These are phyloP conservation scores for Corchorus capsularis DNA, from an alignment of 345 rosid species.

Conservation along the genomic window DNA sequence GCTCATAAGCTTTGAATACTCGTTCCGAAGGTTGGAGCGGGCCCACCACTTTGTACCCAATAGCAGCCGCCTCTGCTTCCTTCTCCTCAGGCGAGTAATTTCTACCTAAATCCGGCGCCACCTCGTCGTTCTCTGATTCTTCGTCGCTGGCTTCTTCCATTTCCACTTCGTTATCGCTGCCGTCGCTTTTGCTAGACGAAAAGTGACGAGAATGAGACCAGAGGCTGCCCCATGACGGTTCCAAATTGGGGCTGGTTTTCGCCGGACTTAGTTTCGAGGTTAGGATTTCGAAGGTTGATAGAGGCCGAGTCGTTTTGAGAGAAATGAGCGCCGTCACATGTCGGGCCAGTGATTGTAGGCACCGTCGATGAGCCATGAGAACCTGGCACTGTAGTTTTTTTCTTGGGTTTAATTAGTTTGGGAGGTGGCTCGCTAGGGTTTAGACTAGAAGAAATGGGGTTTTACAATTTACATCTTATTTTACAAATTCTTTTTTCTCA, in stretches of 20 bases:
- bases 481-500: not conserved
- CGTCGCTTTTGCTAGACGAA: conserved; percentile 44
- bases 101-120: conserved; percentile 39
- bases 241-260: conserved; percentile 8
- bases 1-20: conserved; percentile 69
- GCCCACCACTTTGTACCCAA: conserved; percentile 81
- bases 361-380: conserved; percentile 72
- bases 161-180: conserved; percentile 31
- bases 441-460: conserved; percentile 11
- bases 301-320: conserved; percentile 3
- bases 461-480: not conserved
- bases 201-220: conserved; percentile 41
- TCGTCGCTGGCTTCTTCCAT: conserved; percentile 38
- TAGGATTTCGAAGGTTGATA: conserved; percentile 23
- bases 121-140: conserved; percentile 30
- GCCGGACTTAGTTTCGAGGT: not conserved
- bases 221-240: conserved; percentile 22
- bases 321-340: conserved; percentile 39
- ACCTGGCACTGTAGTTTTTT: not conserved
- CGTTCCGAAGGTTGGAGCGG: conserved; percentile 58
- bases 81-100: conserved; percentile 70
- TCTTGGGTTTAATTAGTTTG: conserved; percentile 15
- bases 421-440: conserved; percentile 32
- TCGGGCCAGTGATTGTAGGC: conserved; percentile 55
- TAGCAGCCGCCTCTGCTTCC: conserved; percentile 73